Evolutionary conservation across 768 basidiomycete genomes (phyloP).

Genomic region (Clavaria fumosa): DNA sequence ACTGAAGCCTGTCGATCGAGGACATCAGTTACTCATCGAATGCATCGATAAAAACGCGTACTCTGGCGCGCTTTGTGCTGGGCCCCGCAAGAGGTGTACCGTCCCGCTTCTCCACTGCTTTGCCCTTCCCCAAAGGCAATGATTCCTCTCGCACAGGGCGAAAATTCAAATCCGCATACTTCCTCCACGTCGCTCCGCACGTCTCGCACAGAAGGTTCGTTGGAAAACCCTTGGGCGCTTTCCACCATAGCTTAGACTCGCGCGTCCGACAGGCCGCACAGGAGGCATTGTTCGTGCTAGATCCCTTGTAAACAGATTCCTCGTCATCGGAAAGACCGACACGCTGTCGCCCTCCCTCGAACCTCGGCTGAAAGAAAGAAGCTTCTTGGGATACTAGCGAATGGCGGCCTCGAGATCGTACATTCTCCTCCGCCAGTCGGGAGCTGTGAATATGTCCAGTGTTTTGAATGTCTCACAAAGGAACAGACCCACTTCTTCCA

Average conservation of each 20-base stretch:
- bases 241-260: constrained; percentile 78
- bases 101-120: constrained; percentile 43
- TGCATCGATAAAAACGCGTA: constrained; percentile 14
- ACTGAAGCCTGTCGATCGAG: constrained; percentile 26
- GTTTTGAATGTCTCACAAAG: no score
- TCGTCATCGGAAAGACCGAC: constrained; percentile 57
- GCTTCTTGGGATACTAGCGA: no score
- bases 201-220: constrained; percentile 69
- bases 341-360: constrained; percentile 28
- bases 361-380: no score
- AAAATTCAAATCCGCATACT: constrained; percentile 81
- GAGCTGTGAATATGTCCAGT: constrained; percentile 34
- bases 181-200: constrained; percentile 83
- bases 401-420: no score
- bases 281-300: constrained; percentile 32
- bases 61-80: constrained; percentile 30
- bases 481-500: constrained; percentile 58
- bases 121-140: constrained; percentile 34
- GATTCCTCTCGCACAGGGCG: constrained; percentile 57
- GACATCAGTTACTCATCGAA: neutral
- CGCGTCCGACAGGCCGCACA: constrained; percentile 81
- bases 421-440: constrained; percentile 57
- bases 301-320: constrained; percentile 50
- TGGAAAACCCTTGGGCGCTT: constrained; percentile 73
- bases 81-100: constrained; percentile 37